A percentile compares a stretch with the other conserved stretches of the same genome.
phyloP scores from a whole-genome alignment of 1,284 basidiomycete genomes.

The Flammula alnicola region DNA sequence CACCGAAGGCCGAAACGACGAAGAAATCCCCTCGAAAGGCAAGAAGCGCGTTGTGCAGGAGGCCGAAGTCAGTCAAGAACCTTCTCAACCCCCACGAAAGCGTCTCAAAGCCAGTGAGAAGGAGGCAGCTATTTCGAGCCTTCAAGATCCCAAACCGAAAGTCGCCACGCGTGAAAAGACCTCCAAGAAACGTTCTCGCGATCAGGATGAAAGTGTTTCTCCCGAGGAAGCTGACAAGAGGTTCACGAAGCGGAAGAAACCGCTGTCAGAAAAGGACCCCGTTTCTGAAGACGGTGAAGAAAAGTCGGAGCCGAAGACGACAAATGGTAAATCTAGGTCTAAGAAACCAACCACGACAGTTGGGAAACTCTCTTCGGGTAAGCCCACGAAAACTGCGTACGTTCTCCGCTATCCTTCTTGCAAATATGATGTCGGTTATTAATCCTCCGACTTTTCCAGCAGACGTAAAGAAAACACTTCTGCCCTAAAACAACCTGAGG shows the following conservation, averaged over 20 bases:
- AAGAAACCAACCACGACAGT: constrained; percentile 11
- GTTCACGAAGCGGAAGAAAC: constrained; percentile 18
- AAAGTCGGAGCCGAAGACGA: background rate
- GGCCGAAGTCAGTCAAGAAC: constrained; percentile 1
- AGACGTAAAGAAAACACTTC: constrained; percentile 24
- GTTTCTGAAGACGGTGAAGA: constrained; percentile 5
- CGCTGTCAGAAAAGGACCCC: background rate
- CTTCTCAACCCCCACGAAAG: constrained; percentile 8
- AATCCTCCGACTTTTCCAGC: no score
- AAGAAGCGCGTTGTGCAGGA: constrained; percentile 8
- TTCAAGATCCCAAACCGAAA: background rate
- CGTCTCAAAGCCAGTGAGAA: constrained; percentile 1
- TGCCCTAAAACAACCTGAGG: constrained; percentile 2
- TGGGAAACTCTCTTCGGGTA: background rate
- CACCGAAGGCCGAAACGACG: no score
- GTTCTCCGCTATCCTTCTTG: constrained; percentile 8
- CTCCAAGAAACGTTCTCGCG: constrained; percentile 9
- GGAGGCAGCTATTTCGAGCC: background rate
- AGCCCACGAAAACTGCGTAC: constrained; percentile 14
- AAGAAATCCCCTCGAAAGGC: no score
- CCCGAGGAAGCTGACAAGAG: constrained; percentile 7
- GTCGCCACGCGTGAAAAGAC: background rate
- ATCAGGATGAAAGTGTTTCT: background rate
- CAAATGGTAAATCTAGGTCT: constrained; percentile 7
- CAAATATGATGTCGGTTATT: no score